Evolutionary conservation across 805 yeast genomes (phyloP).

Genomic region (Maudiozyma bulderi): DNA sequence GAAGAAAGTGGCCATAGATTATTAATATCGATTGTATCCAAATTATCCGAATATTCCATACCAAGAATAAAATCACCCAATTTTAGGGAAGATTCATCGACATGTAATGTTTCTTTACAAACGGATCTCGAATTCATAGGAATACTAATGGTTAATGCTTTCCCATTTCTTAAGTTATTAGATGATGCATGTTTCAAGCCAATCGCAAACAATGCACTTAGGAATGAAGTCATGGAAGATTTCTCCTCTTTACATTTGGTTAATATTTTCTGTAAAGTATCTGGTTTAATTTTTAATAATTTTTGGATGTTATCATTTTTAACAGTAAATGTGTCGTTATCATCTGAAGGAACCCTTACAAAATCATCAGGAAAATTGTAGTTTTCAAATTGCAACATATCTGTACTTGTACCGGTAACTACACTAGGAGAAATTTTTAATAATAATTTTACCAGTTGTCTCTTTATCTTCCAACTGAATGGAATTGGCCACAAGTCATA

Average conservation of each 20-base stretch:
- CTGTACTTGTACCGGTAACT: conserved; percentile 3
- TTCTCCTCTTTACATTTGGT: conserved; percentile 13
- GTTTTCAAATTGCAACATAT: conserved; percentile 12
- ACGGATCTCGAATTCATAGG: conserved; percentile 21
- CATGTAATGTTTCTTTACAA: conserved; percentile 6
- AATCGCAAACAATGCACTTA: conserved; percentile 11
- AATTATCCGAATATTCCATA: conserved; percentile 5
- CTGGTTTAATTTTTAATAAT: conserved; percentile 8
- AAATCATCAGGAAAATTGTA: conserved; percentile 7
- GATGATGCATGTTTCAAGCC: neutral
- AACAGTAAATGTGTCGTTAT: conserved; percentile 5
- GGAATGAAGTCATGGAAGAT: conserved; percentile 18
- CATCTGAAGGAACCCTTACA: neutral
- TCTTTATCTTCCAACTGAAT: conserved; percentile 10
- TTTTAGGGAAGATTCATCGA: conserved; percentile 4
- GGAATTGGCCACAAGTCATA: conserved; percentile 19
- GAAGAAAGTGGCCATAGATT: conserved; percentile 15
- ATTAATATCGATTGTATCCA: neutral
- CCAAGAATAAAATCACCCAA: conserved; percentile 22
- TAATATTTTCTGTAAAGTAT: conserved; percentile 8
- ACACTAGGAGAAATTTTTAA: conserved; percentile 9
- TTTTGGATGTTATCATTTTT: conserved; percentile 17
- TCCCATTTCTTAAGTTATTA: conserved; percentile 3
- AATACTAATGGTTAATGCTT: conserved; percentile 7
- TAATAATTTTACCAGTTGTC: conserved; percentile 6